Percentiles rank a stretch among this genome's conserved stretches.
These are phyloP conservation scores for Sugiyamaella grinbergsii DNA, from an alignment of 1,139 yeast genomes.

Conservation along the genomic window DNA sequence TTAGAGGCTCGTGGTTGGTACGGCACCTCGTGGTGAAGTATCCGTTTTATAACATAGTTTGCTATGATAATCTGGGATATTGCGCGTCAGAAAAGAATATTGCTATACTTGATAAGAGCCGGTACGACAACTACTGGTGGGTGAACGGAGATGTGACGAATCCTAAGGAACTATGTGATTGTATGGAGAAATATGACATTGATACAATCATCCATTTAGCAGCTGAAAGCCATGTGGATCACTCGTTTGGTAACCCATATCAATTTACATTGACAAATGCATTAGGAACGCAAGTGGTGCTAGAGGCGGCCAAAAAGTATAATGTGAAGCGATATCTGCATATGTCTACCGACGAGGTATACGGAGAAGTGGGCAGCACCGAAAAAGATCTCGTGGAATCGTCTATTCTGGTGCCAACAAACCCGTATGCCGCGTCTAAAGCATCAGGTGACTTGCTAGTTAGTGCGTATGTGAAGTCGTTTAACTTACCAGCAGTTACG, in stretches of 20 bases:
- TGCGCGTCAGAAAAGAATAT: slow-evolving; percentile 38
- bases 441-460: slow-evolving; percentile 59
- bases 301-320: slow-evolving; percentile 48
- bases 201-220: slow-evolving; percentile 55
- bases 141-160: slow-evolving; percentile 48
- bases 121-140: slow-evolving; percentile 38
- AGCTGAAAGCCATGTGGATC: slow-evolving; percentile 62
- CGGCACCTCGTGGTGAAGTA: slow-evolving; percentile 46
- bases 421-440: slow-evolving; percentile 63
- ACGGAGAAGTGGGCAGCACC: slow-evolving; percentile 47
- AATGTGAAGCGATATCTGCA: slow-evolving; percentile 47
- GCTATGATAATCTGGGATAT: slow-evolving; percentile 53
- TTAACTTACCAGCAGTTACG: slow-evolving; percentile 48
- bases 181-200: slow-evolving; percentile 37
- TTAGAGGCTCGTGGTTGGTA: slow-evolving; percentile 47
- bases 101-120: slow-evolving; percentile 28
- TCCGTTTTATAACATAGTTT: slow-evolving; percentile 48
- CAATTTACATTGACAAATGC: slow-evolving; percentile 53
- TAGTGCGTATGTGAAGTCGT: slow-evolving; percentile 52
- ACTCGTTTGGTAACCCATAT: slow-evolving; percentile 52
- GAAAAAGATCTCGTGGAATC: slow-evolving; percentile 44
- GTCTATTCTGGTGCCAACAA: slow-evolving; percentile 52
- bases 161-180: slow-evolving; percentile 32
- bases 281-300: slow-evolving; percentile 52
- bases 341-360: slow-evolving; percentile 65